Conservation (phyloP, 2,329 filamentous ascomycete genomes). For the Claviceps spartinae region DNA sequence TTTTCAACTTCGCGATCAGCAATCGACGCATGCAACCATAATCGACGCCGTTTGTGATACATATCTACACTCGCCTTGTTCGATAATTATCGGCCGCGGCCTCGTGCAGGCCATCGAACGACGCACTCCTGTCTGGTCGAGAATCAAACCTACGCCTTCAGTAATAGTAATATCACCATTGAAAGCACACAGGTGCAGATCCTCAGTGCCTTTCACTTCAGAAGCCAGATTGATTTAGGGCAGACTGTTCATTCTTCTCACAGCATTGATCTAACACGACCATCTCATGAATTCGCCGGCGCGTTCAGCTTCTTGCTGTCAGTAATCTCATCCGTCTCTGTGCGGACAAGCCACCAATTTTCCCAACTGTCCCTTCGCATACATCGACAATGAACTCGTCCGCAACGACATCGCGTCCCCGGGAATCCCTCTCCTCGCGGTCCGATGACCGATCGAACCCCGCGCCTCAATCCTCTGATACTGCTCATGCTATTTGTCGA, state of each 20-base stretch:
- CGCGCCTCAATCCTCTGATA: conserved; percentile 16
- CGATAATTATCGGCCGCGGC: not conserved
- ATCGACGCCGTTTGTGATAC: too few relatives aligned
- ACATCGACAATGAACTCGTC: conserved; percentile 4
- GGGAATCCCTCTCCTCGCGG: conserved; percentile 8
- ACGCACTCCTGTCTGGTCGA: not conserved
- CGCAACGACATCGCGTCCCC: not conserved
- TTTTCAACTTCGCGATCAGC: not conserved
- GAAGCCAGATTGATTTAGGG: not conserved
- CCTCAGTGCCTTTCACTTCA: not conserved
- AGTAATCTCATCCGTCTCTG: conserved; percentile 2
- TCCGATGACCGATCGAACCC: conserved; percentile 11
- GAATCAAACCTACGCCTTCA: not conserved
- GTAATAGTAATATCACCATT: too few relatives aligned
- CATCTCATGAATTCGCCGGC: conserved; percentile 4
- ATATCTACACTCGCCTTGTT: not conserved
- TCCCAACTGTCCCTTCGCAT: conserved; percentile 1
- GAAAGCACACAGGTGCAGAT: not conserved
- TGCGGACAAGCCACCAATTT: conserved; percentile 8
- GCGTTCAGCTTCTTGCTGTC: not conserved
- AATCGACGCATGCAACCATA: not conserved
- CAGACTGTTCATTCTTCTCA: not conserved
- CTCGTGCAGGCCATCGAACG: not conserved
- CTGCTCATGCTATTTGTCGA: conserved; percentile 66
- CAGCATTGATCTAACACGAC: not conserved